Percentiles rank a stretch among this genome's conserved stretches.
Conservation (phyloP, 2,329 filamentous ascomycete species). For the Talaromyces sp. region DNA sequence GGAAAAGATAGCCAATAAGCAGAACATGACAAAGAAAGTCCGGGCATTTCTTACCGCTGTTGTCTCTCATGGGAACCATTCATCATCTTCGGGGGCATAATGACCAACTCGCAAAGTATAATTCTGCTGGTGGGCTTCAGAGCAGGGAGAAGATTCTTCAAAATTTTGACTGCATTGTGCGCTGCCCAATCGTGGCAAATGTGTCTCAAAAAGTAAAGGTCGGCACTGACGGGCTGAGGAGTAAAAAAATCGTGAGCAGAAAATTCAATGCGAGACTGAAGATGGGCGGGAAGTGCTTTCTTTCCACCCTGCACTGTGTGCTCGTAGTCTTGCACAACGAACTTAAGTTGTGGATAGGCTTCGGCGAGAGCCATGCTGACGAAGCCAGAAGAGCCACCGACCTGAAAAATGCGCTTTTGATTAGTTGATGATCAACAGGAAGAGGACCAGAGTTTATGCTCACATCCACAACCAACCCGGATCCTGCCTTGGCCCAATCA, state of each 20-base stretch:
- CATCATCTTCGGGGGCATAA: neutral
- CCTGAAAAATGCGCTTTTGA: slow-evolving; percentile 4
- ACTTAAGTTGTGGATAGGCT: slow-evolving; percentile 14
- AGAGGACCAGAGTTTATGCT: neutral
- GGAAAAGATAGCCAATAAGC: neutral
- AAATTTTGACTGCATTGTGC: slow-evolving; percentile 4
- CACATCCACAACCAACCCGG: slow-evolving; percentile 10
- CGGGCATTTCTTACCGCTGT: neutral
- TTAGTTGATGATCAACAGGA: neutral
- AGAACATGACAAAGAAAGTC: neutral
- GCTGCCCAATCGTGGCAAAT: slow-evolving; percentile 6
- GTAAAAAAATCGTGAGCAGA: slow-evolving; percentile 10
- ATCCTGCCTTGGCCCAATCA: slow-evolving; percentile 9
- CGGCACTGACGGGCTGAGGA: slow-evolving; percentile 1
- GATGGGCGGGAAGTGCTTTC: slow-evolving; percentile 25
- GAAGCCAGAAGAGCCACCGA: slow-evolving; percentile 12
- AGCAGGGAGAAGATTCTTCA: neutral
- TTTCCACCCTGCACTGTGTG: slow-evolving; percentile 26
- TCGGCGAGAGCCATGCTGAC: slow-evolving; percentile 22
- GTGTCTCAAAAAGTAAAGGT: neutral
- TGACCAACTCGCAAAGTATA: slow-evolving; percentile 2
- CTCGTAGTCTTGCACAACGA: slow-evolving; percentile 16
- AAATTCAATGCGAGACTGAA: slow-evolving; percentile 20
- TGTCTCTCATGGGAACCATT: neutral
- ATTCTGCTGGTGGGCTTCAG: slow-evolving; percentile 4